phyloP scores from a whole-genome alignment of 345 rosid species.

The Rhizophora mangle region DNA sequence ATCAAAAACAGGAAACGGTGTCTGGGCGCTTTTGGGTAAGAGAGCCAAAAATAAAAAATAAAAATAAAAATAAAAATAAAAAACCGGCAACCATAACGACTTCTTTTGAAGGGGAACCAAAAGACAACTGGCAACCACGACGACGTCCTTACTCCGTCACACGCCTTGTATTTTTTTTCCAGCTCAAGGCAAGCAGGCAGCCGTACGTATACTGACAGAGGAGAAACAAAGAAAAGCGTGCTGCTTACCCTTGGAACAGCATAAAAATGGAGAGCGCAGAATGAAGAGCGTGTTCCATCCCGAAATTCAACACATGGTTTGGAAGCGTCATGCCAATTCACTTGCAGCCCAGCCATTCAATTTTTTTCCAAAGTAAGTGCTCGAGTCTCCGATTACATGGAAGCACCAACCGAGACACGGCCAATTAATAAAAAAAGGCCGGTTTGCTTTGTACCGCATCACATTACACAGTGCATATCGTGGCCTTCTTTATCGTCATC shows the following conservation, averaged over 20 bases:
- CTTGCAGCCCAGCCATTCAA: too few species aligned
- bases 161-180: not conserved
- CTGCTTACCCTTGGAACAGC: not conserved
- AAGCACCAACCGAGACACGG: too few species aligned
- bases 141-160: not conserved
- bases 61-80: too few species aligned
- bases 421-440: not conserved
- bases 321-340: too few species aligned
- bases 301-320: not conserved
- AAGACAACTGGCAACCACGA: not conserved
- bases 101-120: too few species aligned
- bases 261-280: slow-evolving; percentile 13
- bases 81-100: too few species aligned
- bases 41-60: too few species aligned
- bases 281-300: slow-evolving; percentile 20
- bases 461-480: slow-evolving; percentile 5
- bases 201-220: slow-evolving; percentile 23
- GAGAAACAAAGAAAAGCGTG: slow-evolving; percentile 2
- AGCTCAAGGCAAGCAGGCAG: not conserved
- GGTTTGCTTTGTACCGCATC: not conserved
- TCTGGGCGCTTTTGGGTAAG: too few species aligned
- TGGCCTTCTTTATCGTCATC: slow-evolving; percentile 35
- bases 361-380: too few species aligned
- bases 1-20: too few species aligned
- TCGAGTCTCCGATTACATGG: too few species aligned